Evolutionary conservation across 2,329 filamentous ascomycete species (phyloP).

Genomic region (Aspergillaceae sp.): DNA sequence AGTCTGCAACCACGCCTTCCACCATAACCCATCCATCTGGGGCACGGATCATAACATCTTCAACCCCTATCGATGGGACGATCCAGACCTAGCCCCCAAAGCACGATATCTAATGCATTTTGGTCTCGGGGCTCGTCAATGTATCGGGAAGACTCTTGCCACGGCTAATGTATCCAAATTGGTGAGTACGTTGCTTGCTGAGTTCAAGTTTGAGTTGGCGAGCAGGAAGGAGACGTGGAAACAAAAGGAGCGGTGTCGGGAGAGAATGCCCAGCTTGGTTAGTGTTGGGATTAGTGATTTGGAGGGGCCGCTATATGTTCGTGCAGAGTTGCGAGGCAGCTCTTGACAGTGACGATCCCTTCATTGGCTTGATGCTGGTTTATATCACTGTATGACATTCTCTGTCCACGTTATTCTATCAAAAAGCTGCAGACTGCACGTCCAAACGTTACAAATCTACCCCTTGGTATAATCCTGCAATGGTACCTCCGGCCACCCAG

Average conservation of each 20-base stretch:
- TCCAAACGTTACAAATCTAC: too few relatives aligned
- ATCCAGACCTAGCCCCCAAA: slow-evolving; percentile 7
- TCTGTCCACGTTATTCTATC: too few relatives aligned
- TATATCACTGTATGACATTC: too few relatives aligned
- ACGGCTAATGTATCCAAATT: slow-evolving; percentile 29
- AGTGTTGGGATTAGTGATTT: not conserved
- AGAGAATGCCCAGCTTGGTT: not conserved
- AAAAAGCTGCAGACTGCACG: too few relatives aligned
- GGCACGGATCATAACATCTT: slow-evolving; percentile 24
- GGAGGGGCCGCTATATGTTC: not conserved
- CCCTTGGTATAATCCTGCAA: too few relatives aligned
- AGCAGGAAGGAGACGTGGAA: slow-evolving; percentile 6
- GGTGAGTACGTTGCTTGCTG: slow-evolving; percentile 19
- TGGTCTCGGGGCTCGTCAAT: slow-evolving; percentile 24
- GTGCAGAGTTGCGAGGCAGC: too few relatives aligned
- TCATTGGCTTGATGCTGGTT: too few relatives aligned
- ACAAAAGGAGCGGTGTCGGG: not conserved
- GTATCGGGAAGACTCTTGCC: slow-evolving; percentile 29
- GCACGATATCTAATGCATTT: slow-evolving; percentile 27
- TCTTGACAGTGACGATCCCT: too few relatives aligned
- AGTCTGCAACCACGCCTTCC: slow-evolving; percentile 28
- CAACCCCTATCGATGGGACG: slow-evolving; percentile 21
- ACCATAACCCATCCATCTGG: slow-evolving; percentile 26
- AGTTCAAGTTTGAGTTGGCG: slow-evolving; percentile 25
- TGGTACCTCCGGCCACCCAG: too few relatives aligned